Conservation (phyloP, 192 early-diverging fungal species). For the Backusella tuberculispora region DNA sequence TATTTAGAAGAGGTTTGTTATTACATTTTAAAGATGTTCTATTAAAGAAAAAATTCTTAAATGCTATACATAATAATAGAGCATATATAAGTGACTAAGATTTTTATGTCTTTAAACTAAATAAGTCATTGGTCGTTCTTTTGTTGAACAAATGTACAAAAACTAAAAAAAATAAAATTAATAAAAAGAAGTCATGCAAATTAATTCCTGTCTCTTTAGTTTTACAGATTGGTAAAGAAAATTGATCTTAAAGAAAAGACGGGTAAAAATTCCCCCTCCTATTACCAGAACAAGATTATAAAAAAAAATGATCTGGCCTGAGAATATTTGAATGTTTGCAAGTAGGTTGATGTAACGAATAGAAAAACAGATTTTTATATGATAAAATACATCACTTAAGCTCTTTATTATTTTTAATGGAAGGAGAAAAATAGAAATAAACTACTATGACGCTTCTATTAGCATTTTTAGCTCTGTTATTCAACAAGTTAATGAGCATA, state of each 20-base stretch:
- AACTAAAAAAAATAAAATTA: too few species aligned
- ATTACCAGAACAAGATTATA: background rate
- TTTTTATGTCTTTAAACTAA: background rate
- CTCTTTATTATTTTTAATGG: too few species aligned
- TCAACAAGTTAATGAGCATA: background rate
- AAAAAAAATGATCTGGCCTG: background rate
- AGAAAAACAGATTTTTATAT: too few species aligned
- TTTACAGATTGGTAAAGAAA: background rate
- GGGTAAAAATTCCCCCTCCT: background rate
- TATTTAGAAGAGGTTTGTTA: background rate
- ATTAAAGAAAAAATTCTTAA: background rate
- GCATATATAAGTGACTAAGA: background rate
- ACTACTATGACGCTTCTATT: too few species aligned
- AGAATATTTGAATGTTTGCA: too few species aligned
- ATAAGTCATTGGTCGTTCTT: background rate
- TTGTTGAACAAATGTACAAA: constrained; percentile 7
- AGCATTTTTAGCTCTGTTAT: background rate
- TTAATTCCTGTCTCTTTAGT: too few species aligned
- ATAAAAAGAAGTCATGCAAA: constrained; percentile 13
- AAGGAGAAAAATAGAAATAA: too few species aligned
- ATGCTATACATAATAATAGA: background rate
- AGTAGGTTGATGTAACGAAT: too few species aligned
- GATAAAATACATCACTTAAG: too few species aligned
- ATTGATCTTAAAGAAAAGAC: background rate
- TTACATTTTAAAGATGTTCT: background rate